phyloP scores from a whole-genome alignment of 805 yeast species.

The Metschnikowia anglica region DNA sequence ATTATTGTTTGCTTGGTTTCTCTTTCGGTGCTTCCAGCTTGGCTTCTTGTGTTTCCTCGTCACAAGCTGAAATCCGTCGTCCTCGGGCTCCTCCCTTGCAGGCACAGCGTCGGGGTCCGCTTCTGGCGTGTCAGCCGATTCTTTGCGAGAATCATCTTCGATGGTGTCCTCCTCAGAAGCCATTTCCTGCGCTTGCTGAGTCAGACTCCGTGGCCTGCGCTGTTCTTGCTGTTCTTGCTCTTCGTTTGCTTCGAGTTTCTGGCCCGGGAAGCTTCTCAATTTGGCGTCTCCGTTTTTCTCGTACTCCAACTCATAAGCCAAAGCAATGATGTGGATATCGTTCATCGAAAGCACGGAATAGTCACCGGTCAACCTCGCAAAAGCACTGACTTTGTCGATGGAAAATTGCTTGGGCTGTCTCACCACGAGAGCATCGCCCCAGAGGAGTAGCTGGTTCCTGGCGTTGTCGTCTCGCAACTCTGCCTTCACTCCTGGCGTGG shows the following conservation, averaged over 20 bases:
- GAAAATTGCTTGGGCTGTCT: constrained; percentile 74
- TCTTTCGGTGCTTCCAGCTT: constrained; percentile 1
- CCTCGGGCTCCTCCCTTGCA: constrained; percentile 6
- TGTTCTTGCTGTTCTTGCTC: constrained; percentile 1
- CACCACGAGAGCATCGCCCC: constrained; percentile 70
- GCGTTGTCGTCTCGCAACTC: constrained; percentile 88
- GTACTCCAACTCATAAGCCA: constrained; percentile 82
- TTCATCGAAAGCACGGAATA: constrained; percentile 81
- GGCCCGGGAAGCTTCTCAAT: constrained; percentile 73
- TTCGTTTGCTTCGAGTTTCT: constrained; percentile 35
- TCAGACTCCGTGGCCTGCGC: constrained; percentile 2
- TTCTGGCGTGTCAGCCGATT: background rate
- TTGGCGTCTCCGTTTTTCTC: constrained; percentile 73
- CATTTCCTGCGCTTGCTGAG: background rate
- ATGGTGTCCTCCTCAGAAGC: too few species aligned
- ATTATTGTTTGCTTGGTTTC: background rate
- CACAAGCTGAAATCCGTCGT: constrained; percentile 27
- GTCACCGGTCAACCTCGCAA: constrained; percentile 91
- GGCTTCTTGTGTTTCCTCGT: constrained; percentile 14
- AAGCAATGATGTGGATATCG: constrained; percentile 89
- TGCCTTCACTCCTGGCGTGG: constrained; percentile 87
- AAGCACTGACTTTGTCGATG: constrained; percentile 65
- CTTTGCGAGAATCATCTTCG: constrained; percentile 9
- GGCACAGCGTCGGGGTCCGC: background rate
- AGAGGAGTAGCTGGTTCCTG: constrained; percentile 70